phyloP scores from a whole-genome alignment of 2,329 filamentous ascomycete genomes.

The Aspergillus hortae region DNA sequence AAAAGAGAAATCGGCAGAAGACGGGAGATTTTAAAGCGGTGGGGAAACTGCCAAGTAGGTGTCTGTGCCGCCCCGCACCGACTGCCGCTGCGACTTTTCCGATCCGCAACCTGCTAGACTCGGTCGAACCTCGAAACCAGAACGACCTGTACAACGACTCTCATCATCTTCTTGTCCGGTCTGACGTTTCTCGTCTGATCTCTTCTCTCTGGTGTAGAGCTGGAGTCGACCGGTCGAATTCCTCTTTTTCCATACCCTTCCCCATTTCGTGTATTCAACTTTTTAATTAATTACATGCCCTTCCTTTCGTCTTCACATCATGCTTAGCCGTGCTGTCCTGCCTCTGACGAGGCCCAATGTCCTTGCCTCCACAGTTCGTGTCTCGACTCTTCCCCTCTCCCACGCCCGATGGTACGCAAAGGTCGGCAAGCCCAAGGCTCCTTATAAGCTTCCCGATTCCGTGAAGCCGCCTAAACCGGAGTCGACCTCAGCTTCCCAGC shows the following conservation, averaged over 20 bases:
- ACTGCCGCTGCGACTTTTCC: constrained; percentile 29
- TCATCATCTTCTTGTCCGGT: neutral
- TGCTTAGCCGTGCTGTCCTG: constrained; percentile 45
- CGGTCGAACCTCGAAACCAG: constrained; percentile 11
- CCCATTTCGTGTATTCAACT: constrained; percentile 2
- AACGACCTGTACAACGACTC: constrained; percentile 2
- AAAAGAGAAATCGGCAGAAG: constrained; percentile 16
- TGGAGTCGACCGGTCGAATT: constrained; percentile 14
- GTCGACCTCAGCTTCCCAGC: constrained; percentile 22
- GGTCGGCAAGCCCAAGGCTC: constrained; percentile 29
- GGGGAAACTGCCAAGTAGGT: constrained; percentile 22
- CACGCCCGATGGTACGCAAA: constrained; percentile 40
- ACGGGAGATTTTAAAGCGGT: constrained; percentile 16
- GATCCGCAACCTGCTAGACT: constrained; percentile 2
- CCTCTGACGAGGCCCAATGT: constrained; percentile 43
- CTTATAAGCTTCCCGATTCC: constrained; percentile 33
- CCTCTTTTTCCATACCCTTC: neutral
- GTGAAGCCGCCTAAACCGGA: constrained; percentile 26
- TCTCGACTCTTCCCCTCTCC: constrained; percentile 29
- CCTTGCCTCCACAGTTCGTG: constrained; percentile 32
- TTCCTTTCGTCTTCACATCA: constrained; percentile 22
- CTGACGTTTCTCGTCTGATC: too few species aligned
- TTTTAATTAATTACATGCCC: constrained; percentile 11
- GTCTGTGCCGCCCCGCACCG: constrained; percentile 19
- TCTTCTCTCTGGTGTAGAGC: constrained; percentile 10